Percentiles rank a stretch among this genome's conserved stretches.
Evolutionary conservation across 1,139 yeast genomes (phyloP).

Genomic region (Taiozyma sp.): DNA sequence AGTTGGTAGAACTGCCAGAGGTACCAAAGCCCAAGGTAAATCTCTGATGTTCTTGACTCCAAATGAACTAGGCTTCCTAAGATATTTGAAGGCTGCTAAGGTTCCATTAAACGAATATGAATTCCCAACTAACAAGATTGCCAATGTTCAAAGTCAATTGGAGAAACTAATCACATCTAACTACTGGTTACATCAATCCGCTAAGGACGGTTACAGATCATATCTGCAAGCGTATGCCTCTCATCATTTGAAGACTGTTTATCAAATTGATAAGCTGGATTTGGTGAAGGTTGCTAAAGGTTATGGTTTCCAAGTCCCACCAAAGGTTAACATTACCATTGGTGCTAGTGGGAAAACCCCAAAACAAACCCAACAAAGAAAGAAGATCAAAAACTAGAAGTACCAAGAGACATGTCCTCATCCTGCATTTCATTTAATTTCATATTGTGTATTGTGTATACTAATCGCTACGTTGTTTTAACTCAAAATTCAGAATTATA

Average conservation of each 20-base stretch:
- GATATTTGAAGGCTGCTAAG: constrained; percentile 93
- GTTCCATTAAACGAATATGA: constrained; percentile 97
- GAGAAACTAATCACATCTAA: constrained; percentile 88
- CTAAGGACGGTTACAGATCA: constrained; percentile 95
- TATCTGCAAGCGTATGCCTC: constrained; percentile 96
- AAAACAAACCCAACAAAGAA: constrained; percentile 21
- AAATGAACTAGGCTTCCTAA: constrained; percentile 86
- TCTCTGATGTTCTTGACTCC: constrained; percentile 94
- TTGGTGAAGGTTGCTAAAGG: constrained; percentile 92
- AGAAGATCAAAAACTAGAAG: constrained; percentile 14
- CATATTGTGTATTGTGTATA: neutral
- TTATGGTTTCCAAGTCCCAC: constrained; percentile 93
- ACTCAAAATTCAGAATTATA: neutral
- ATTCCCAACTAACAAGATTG: constrained; percentile 89
- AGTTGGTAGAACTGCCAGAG: constrained; percentile 98
- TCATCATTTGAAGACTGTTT: constrained; percentile 92
- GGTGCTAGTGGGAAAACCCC: constrained; percentile 81
- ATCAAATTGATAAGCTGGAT: constrained; percentile 92
- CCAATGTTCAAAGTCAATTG: constrained; percentile 91
- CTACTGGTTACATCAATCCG: constrained; percentile 91
- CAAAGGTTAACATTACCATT: constrained; percentile 92
- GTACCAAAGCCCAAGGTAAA: constrained; percentile 86
- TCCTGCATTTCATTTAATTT: neutral
- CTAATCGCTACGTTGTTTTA: neutral
- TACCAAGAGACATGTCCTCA: neutral